Evolutionary conservation across 2,329 filamentous ascomycete species (phyloP).

Genomic region (Blumeria hordei): DNA sequence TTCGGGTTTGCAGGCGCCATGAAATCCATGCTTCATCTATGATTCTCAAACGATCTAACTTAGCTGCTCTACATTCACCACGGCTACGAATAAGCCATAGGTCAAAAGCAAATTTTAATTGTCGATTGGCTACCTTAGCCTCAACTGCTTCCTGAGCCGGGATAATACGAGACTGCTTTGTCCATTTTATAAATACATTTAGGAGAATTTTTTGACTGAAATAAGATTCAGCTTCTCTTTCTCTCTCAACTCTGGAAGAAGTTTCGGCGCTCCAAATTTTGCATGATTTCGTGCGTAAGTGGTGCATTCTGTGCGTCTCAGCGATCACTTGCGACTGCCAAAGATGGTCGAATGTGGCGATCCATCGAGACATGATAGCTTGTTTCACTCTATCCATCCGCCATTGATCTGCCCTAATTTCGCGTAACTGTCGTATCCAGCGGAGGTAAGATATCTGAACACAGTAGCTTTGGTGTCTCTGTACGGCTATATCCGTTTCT

Average conservation of each 20-base stretch:
- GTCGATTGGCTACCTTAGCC: conserved; percentile 19
- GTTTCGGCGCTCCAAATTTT: conserved; percentile 8
- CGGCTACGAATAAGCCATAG: conserved; percentile 24
- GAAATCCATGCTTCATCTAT: conserved; percentile 30
- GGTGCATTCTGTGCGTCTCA: conserved; percentile 6
- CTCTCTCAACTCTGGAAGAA: conserved; percentile 3
- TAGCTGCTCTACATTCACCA: conserved; percentile 22
- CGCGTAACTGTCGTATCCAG: conserved; percentile 17
- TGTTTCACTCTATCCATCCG: conserved; percentile 6
- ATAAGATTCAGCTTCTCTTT: conserved; percentile 5
- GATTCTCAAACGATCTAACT: conserved; percentile 25
- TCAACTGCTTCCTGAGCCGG: conserved; percentile 17
- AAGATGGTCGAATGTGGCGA: conserved; percentile 4
- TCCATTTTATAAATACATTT: conserved; percentile 10
- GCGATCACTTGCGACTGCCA: conserved; percentile 7
- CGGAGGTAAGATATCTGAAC: conserved; percentile 11
- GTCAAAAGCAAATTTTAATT: conserved; percentile 21
- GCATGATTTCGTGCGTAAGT: conserved; percentile 7
- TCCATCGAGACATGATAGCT: conserved; percentile 9
- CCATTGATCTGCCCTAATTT: conserved; percentile 7
- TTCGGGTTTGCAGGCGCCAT: conserved; percentile 37
- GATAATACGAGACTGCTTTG: conserved; percentile 8
- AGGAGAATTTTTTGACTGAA: conserved; percentile 2
- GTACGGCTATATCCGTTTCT: conserved; percentile 11
- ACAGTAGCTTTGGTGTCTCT: conserved; percentile 13